Conservation (phyloP, 495 filamentous ascomycete genomes). For the Rostrohypoxylon terebratum region DNA sequence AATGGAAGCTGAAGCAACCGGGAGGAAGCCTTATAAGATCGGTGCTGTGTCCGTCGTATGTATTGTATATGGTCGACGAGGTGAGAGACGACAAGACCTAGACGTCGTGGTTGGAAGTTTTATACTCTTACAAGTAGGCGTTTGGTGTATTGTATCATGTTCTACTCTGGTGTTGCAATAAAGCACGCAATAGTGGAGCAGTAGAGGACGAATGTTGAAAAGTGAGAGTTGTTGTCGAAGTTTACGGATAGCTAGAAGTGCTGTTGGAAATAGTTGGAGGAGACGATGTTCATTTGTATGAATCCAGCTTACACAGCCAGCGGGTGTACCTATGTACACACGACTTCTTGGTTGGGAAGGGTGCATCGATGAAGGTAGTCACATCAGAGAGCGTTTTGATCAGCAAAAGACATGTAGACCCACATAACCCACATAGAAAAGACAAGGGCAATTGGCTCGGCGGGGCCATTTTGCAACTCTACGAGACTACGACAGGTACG, state of each 20-base stretch:
- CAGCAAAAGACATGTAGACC: constrained; percentile 46
- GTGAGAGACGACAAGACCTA: constrained; percentile 28
- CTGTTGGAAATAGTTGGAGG: constrained; percentile 47
- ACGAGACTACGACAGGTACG: constrained; percentile 16
- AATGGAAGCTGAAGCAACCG: constrained; percentile 6
- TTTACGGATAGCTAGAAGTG: constrained; percentile 38
- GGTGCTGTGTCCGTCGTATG: constrained; percentile 24
- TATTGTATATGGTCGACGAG: constrained; percentile 18
- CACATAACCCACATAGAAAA: constrained; percentile 17
- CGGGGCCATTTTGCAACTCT: constrained; percentile 50
- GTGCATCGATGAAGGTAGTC: constrained; percentile 40
- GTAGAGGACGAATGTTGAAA: constrained; percentile 4
- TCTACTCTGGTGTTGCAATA: constrained; percentile 40
- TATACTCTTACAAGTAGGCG: constrained; percentile 36
- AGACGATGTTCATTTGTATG: constrained; percentile 54
- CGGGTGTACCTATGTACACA: constrained; percentile 44
- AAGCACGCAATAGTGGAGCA: constrained; percentile 47
- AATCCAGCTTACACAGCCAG: constrained; percentile 46
- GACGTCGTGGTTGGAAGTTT: constrained; percentile 27
- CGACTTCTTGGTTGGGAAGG: constrained; percentile 43
- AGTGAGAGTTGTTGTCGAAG: constrained; percentile 36
- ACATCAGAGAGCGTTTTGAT: constrained; percentile 51
- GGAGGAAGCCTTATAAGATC: constrained; percentile 27
- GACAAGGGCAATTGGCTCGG: constrained; percentile 48
- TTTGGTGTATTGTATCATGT: constrained; percentile 45